These are phyloP conservation scores for Epicoccum nigrum DNA, from an alignment of 2,329 filamentous ascomycete genomes.

Conservation along the genomic window DNA sequence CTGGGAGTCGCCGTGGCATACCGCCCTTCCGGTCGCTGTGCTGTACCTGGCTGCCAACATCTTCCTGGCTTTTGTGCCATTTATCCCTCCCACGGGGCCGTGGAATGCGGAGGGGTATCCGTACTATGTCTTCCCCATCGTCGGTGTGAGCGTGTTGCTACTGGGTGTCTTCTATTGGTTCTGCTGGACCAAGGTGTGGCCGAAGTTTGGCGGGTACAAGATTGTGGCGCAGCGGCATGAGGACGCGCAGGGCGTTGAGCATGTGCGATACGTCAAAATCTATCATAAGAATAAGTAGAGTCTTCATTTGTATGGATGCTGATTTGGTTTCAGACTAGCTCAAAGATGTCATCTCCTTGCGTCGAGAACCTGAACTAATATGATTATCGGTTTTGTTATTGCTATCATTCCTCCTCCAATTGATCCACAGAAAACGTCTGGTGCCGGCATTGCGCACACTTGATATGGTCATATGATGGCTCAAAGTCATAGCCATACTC, in stretches of 20 bases:
- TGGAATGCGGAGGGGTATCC: slow-evolving; percentile 52
- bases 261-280: slow-evolving; percentile 43
- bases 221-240: slow-evolving; percentile 39
- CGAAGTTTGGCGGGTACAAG: slow-evolving; percentile 38
- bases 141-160: slow-evolving; percentile 50
- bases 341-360: too few species aligned
- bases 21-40: slow-evolving; percentile 42
- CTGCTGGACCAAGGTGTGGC: slow-evolving; percentile 29
- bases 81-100: slow-evolving; percentile 50
- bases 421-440: too few species aligned
- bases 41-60: slow-evolving; percentile 50
- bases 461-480: too few species aligned
- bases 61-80: slow-evolving; percentile 53
- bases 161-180: slow-evolving; percentile 48
- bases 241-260: slow-evolving; percentile 37
- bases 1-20: slow-evolving; percentile 49
- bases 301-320: too few species aligned
- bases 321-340: too few species aligned
- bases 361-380: too few species aligned
- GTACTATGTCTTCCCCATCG: slow-evolving; percentile 53
- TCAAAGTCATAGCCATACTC: too few species aligned
- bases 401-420: too few species aligned
- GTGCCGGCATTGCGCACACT: too few species aligned
- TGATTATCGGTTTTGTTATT: too few species aligned
- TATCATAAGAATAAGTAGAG: slow-evolving; percentile 32